phyloP scores from a whole-genome alignment of 768 basidiomycete species.

The Serpula lacrymans region DNA sequence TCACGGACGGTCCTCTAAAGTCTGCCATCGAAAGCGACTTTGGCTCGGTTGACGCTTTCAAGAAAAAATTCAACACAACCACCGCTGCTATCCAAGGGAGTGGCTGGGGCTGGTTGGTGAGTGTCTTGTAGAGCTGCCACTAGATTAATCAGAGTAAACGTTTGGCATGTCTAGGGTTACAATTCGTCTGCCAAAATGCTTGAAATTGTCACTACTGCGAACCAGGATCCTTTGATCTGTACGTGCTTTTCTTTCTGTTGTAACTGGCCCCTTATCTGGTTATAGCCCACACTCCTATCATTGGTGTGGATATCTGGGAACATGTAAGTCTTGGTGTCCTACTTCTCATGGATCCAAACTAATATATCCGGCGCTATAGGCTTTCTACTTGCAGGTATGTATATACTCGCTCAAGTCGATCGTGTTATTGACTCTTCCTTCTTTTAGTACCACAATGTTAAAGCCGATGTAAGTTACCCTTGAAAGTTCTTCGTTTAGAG shows the following conservation, averaged over 20 bases:
- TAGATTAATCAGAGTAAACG: neutral
- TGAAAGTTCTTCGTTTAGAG: neutral
- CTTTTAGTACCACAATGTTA: constrained; percentile 83
- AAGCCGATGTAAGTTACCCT: constrained; percentile 72
- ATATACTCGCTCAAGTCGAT: neutral
- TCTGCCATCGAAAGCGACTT: constrained; percentile 77
- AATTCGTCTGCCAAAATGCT: constrained; percentile 65
- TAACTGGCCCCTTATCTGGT: neutral
- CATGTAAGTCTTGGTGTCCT: constrained; percentile 51
- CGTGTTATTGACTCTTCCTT: constrained; percentile 18
- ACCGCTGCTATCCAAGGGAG: constrained; percentile 95
- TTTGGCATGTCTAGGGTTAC: constrained; percentile 51
- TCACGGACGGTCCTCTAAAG: constrained; percentile 67
- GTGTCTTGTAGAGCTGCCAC: constrained; percentile 15
- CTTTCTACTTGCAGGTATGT: constrained; percentile 54
- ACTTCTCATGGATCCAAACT: constrained; percentile 8
- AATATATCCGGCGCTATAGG: constrained; percentile 33
- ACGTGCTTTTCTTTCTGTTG: constrained; percentile 14
- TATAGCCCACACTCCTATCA: constrained; percentile 79
- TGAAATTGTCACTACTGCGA: constrained; percentile 89
- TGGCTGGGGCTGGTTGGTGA: constrained; percentile 97
- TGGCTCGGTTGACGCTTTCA: constrained; percentile 83
- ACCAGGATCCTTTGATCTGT: constrained; percentile 90
- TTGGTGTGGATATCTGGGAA: constrained; percentile 98
- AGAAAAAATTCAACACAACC: constrained; percentile 79